Evolutionary conservation across 129 eudicot species (phyloP).

Genomic region (Saposhnikovia divaricata): DNA sequence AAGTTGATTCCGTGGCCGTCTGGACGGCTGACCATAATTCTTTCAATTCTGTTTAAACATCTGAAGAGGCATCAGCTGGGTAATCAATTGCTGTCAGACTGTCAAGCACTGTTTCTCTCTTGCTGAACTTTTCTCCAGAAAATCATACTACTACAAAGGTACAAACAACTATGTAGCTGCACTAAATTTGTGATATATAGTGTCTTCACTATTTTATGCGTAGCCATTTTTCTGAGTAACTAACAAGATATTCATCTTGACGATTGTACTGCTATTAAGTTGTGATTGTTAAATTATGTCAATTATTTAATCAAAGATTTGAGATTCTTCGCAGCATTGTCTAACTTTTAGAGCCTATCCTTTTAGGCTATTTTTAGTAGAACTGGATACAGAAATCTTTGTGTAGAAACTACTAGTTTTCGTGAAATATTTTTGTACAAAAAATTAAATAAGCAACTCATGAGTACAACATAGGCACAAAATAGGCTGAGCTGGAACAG

Average conservation of each 20-base stretch:
- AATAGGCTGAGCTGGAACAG: neutral
- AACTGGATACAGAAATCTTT: neutral
- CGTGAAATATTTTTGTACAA: neutral
- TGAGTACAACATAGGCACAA: neutral
- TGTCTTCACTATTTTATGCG: neutral
- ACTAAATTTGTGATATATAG: neutral
- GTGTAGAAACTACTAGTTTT: neutral
- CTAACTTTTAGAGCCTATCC: neutral
- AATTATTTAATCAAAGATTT: neutral
- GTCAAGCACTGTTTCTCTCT: neutral
- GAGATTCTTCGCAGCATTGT: neutral
- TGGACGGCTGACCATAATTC: neutral
- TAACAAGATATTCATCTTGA: neutral
- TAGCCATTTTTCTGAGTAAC: neutral
- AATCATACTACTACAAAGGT: neutral
- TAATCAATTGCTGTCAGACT: conserved; percentile 13
- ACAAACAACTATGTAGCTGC: neutral
- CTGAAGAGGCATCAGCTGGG: conserved; percentile 3
- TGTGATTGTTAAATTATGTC: neutral
- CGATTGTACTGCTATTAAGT: neutral
- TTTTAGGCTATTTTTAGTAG: neutral
- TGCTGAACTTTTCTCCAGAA: neutral
- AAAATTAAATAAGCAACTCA: neutral
- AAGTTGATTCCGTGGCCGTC: conserved; percentile 20
- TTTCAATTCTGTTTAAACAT: neutral